Evolutionary conservation across 257 asterid genomes (phyloP).

Genomic region (Forsythia suspensa): DNA sequence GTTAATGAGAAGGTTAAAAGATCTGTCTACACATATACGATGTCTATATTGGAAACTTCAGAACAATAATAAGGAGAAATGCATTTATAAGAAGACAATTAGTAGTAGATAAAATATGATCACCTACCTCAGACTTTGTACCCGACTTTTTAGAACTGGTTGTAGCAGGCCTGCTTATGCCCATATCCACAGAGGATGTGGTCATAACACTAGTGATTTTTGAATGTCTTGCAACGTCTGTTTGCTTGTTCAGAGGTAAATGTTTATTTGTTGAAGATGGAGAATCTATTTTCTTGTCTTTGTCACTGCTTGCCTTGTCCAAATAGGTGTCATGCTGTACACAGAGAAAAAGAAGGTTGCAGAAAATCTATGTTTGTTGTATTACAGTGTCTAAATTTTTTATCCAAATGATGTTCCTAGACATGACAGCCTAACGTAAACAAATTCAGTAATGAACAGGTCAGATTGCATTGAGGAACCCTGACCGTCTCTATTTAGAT

Average conservation of each 20-base stretch:
- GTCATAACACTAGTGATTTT: constrained; percentile 23
- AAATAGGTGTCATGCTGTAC: constrained; percentile 35
- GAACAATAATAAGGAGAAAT: background rate
- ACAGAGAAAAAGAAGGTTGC: constrained; percentile 13
- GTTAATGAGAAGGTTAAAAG: too few species aligned
- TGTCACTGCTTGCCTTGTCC: constrained; percentile 46
- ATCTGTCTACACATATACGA: background rate
- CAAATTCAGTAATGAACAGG: background rate
- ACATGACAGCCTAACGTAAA: background rate
- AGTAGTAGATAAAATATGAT: constrained; percentile 8
- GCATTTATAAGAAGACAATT: background rate
- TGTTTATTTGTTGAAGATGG: constrained; percentile 21
- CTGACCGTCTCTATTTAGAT: background rate
- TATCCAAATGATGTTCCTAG: constrained; percentile 3
- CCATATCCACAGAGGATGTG: constrained; percentile 17
- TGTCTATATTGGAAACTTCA: background rate
- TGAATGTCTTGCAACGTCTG: constrained; percentile 31
- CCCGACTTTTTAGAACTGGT: constrained; percentile 48
- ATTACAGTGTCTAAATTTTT: background rate
- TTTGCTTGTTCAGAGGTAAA: constrained; percentile 37
- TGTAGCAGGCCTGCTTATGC: constrained; percentile 27
- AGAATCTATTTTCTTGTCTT: constrained; percentile 47
- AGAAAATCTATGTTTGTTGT: constrained; percentile 1
- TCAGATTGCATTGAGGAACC: background rate
- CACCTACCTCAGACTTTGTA: constrained; percentile 64